Base-by-base conservation (phyloP, 2,329 filamentous ascomycete species). In the Aspergillus arachidicola region DNA sequence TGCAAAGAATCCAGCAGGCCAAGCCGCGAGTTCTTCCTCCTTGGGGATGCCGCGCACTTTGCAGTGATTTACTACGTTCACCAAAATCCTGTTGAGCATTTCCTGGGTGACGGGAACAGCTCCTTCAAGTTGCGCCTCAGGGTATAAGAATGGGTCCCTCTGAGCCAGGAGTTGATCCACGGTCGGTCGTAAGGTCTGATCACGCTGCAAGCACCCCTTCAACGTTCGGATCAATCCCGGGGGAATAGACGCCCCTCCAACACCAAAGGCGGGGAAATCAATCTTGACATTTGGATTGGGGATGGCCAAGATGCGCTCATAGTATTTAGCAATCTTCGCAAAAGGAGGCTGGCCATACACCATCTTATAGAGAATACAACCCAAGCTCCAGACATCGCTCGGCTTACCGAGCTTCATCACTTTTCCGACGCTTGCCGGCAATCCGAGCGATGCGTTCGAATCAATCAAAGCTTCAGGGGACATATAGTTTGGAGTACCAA, bases 401-500 rank as follows among this genome's bases (percentile, higher is more conserved):
- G 95, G 92, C 74, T 98, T 98, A 64, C 95, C 96, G 7, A 99
- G 84, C 76, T 97, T 97, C 89, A 97, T 95, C 64, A 97, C 84
- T 76, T 94, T 96, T 80, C 79, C 75, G 58, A 80, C 76, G 57
- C 77, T 81, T 64, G 80, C 74, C 61, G 77, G 79, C 59, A 79
- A 70, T 63, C 83, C 87, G 61, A 82, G 79, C 21, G 83, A 77
- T 59, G 88, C 89, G 69, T 96, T 96, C 30, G 89, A 91, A 78
- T 98, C 95, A 75, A 96, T 89, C 56, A 99, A 85, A 2, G 91
- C 93, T 79, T 99, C 95, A 0, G 95, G 95, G 1, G 93, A 96
- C 95, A 99, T 99, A 82, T 97, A 99, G 78, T 96, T 99, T 4
- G 95, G 94, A 0, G 95, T 99, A 61, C 96, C 95, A 66, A 98